A percentile compares a stretch with the other conserved stretches of the same genome.
These are phyloP conservation scores for Apiospora sp. DNA, from an alignment of 2,329 filamentous ascomycete species.

Conservation along the genomic window DNA sequence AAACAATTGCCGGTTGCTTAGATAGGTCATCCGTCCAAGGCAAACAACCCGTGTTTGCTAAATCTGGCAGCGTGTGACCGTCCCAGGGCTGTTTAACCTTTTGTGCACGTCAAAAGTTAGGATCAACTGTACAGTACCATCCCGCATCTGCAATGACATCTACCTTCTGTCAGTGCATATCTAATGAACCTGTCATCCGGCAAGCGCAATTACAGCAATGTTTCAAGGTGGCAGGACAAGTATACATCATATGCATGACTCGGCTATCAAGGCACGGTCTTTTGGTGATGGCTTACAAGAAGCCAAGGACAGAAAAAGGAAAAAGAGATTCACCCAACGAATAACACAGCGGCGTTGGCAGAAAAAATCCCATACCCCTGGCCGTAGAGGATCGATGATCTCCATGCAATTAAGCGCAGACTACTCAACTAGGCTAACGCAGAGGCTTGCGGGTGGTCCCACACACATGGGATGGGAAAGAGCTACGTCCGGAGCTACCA, in stretches of 20 bases:
- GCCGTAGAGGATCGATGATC: slow-evolving; percentile 7
- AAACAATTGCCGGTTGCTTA: background rate
- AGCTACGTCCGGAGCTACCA: slow-evolving; percentile 11
- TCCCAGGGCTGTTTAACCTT: background rate
- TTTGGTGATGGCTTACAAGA: background rate
- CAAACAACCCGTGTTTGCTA: background rate
- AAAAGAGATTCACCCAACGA: background rate
- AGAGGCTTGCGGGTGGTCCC: slow-evolving; percentile 12
- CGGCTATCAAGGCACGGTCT: slow-evolving; percentile 16
- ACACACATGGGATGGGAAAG: slow-evolving; percentile 13
- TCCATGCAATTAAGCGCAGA: background rate
- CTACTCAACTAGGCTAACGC: background rate
- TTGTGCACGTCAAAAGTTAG: background rate
- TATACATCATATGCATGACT: background rate
- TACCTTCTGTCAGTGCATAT: background rate
- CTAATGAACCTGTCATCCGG: background rate
- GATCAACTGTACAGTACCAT: background rate
- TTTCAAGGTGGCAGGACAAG: background rate
- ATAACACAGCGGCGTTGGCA: background rate
- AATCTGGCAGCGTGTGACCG: background rate
- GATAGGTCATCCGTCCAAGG: background rate
- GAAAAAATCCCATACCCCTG: slow-evolving; percentile 16
- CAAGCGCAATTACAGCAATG: background rate
- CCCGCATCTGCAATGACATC: slow-evolving; percentile 2
- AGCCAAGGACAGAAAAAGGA: background rate